Percentiles rank a stretch among this genome's conserved stretches.
Conservation (phyloP, 2,329 filamentous ascomycete genomes). For the Trichoderma afroharzianum region DNA sequence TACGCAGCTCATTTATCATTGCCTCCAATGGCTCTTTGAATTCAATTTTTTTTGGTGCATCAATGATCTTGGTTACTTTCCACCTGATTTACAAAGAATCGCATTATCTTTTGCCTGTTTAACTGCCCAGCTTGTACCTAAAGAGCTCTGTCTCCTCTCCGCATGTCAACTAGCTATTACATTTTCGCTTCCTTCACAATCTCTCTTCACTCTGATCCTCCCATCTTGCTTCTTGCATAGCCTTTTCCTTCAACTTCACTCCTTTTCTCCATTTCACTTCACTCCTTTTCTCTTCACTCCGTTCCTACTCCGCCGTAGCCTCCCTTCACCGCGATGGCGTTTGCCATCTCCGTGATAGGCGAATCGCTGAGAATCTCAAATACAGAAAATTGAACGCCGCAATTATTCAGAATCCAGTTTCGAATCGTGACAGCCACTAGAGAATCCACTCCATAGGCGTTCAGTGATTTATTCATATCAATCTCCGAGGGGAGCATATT, state of each 20-base stretch:
- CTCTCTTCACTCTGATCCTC: neutral
- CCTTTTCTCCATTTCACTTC: neutral
- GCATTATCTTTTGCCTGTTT: neutral
- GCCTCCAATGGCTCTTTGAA: neutral
- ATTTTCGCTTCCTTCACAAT: neutral
- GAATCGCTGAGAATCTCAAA: constrained; percentile 46
- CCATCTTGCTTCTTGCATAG: neutral
- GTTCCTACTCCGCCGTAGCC: constrained; percentile 23
- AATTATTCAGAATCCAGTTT: constrained; percentile 48
- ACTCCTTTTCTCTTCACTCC: neutral
- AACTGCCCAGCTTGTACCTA: neutral
- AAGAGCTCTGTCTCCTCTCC: neutral
- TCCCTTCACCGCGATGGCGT: constrained; percentile 34
- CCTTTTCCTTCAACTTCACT: neutral
- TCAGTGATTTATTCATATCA: constrained; percentile 38
- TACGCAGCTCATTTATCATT: constrained; percentile 1
- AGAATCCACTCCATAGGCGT: constrained; percentile 50
- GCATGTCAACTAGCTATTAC: neutral
- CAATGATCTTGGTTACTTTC: neutral
- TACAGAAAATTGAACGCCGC: constrained; percentile 42
- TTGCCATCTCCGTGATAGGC: constrained; percentile 38
- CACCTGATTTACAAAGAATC: neutral
- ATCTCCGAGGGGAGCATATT: constrained; percentile 44
- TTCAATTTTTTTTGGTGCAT: neutral
- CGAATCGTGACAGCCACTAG: constrained; percentile 50